Evolutionary conservation across 2,329 filamentous ascomycete genomes (phyloP).

Genomic region (Ophiostoma perfectum): DNA sequence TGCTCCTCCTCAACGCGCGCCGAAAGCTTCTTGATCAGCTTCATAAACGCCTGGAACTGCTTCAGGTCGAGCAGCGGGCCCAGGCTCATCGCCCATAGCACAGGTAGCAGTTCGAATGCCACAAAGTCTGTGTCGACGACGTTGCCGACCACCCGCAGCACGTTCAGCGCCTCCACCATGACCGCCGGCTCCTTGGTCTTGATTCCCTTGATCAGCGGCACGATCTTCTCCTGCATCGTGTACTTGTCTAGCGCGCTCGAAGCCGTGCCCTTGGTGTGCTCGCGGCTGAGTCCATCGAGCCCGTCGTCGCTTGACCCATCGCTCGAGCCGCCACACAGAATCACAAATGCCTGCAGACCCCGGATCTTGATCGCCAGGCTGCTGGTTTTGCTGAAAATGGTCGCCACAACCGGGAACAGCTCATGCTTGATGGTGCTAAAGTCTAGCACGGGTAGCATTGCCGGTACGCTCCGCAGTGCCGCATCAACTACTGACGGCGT

Average conservation of each 20-base stretch:
- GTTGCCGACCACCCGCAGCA: slow-evolving; percentile 76
- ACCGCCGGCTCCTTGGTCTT: slow-evolving; percentile 98
- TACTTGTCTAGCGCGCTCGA: slow-evolving; percentile 90
- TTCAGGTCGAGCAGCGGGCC: slow-evolving; percentile 81
- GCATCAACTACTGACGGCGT: slow-evolving; percentile 87
- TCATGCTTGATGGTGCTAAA: slow-evolving; percentile 97
- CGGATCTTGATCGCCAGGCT: slow-evolving; percentile 93
- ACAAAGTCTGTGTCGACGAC: slow-evolving; percentile 85
- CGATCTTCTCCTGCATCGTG: slow-evolving; percentile 95
- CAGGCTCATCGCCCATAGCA: slow-evolving; percentile 86
- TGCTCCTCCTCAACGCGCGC: slow-evolving; percentile 82
- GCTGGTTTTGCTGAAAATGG: slow-evolving; percentile 86
- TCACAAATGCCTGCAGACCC: slow-evolving; percentile 81
- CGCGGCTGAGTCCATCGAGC: slow-evolving; percentile 62
- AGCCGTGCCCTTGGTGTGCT: slow-evolving; percentile 50
- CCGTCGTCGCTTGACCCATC: slow-evolving; percentile 59
- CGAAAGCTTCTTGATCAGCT: slow-evolving; percentile 75
- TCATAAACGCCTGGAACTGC: slow-evolving; percentile 88
- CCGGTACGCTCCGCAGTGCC: slow-evolving; percentile 69
- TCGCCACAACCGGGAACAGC: slow-evolving; percentile 84
- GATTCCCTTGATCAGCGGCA: slow-evolving; percentile 83
- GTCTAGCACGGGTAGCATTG: slow-evolving; percentile 81
- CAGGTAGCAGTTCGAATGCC: slow-evolving; percentile 81
- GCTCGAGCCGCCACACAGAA: slow-evolving; percentile 73
- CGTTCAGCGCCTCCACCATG: slow-evolving; percentile 86